Evolutionary conservation across 306 rosid genomes (phyloP).

Genomic region (Vicia villosa): DNA sequence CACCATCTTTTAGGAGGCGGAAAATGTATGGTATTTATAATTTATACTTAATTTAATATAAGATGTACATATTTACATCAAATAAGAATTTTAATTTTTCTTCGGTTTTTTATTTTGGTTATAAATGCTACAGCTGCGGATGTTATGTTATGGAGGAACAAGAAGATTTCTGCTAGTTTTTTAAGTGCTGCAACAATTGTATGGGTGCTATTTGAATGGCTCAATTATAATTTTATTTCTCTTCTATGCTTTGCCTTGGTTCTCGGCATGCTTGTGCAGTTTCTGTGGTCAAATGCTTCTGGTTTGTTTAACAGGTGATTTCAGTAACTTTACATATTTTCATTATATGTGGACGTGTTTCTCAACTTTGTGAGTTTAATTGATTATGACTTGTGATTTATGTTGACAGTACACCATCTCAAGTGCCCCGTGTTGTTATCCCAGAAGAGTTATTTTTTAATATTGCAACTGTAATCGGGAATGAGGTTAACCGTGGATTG

Average conservation of each 20-base stretch:
- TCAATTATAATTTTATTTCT: conserved; percentile 72
- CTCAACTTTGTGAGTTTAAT: background rate
- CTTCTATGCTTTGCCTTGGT: conserved; percentile 58
- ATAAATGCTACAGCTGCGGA: conserved; percentile 72
- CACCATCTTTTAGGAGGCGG: conserved; percentile 89
- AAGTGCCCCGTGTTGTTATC: conserved; percentile 67
- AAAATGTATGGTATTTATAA: conserved; percentile 59
- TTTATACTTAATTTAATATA: conserved; percentile 14
- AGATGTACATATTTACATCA: conserved; percentile 26
- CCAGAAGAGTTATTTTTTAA: conserved; percentile 64
- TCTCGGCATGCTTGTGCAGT: conserved; percentile 79
- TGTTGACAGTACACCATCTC: conserved; percentile 53
- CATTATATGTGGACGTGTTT: background rate
- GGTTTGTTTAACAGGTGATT: conserved; percentile 68
- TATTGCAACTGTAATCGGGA: conserved; percentile 56
- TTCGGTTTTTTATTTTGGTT: background rate
- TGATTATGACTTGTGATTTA: conserved; percentile 21
- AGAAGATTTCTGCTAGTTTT: conserved; percentile 89
- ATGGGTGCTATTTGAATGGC: conserved; percentile 98
- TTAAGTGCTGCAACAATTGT: conserved; percentile 62
- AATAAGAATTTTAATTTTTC: conserved; percentile 12
- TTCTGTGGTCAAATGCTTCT: conserved; percentile 77
- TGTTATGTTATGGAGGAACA: conserved; percentile 91
- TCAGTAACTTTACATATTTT: conserved; percentile 27
- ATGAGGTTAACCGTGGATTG: conserved; percentile 60